These are phyloP conservation scores for Candolleomyces eurysporus DNA, from an alignment of 768 basidiomycete genomes.

Conservation along the genomic window DNA sequence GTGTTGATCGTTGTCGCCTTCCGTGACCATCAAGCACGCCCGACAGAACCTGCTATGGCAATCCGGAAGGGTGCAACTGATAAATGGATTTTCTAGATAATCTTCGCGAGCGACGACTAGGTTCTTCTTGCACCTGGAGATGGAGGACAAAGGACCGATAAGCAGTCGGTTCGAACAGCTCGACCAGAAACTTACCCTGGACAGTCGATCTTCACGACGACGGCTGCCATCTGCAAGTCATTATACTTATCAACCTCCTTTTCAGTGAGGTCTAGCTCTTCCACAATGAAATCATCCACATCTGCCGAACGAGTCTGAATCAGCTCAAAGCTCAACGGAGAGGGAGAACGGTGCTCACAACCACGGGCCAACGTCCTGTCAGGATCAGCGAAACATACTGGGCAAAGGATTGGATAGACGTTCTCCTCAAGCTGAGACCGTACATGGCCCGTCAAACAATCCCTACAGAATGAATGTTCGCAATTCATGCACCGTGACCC, in stretches of 20 bases:
- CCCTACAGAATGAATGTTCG: slow-evolving; percentile 10
- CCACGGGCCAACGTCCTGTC: slow-evolving; percentile 5
- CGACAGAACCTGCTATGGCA: slow-evolving; percentile 7
- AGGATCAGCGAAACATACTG: slow-evolving; percentile 6
- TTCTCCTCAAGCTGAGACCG: slow-evolving; percentile 5
- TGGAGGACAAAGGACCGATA: neutral
- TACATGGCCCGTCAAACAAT: slow-evolving; percentile 6
- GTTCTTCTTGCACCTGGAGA: slow-evolving; percentile 2
- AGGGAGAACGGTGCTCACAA: neutral
- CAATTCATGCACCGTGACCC: slow-evolving; percentile 7
- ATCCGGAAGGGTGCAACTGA: neutral
- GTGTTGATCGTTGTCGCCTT: neutral
- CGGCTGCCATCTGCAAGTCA: slow-evolving; percentile 3
- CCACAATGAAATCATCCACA: slow-evolving; percentile 3
- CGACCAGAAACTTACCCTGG: neutral
- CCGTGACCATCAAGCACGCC: slow-evolving; percentile 1
- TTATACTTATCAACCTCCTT: slow-evolving; percentile 1
- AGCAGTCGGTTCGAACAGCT: too few relatives aligned
- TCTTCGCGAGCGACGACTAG: slow-evolving; percentile 7
- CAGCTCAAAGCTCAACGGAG: neutral
- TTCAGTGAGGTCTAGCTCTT: neutral
- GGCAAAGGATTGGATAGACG: slow-evolving; percentile 5
- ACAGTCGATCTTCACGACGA: slow-evolving; percentile 9
- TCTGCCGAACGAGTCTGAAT: neutral
- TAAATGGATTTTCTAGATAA: slow-evolving; percentile 6